A percentile compares a stretch with the other conserved stretches of the same genome.
Evolutionary conservation across 768 basidiomycete genomes (phyloP).

Genomic region (Heimioporus sp.): DNA sequence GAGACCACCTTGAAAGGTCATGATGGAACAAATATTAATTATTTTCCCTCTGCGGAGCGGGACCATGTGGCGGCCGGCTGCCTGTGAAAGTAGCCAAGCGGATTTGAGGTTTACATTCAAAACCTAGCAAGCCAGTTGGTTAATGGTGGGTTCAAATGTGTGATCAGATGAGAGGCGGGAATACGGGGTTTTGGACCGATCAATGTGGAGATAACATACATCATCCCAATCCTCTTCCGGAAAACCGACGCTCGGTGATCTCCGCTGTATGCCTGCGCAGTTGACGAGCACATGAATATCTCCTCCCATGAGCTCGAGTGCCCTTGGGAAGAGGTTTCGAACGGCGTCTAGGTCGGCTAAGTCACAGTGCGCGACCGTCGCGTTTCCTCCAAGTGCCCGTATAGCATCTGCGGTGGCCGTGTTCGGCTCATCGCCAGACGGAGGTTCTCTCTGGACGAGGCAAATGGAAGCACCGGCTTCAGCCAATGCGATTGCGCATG

Average conservation of each 20-base stretch:
- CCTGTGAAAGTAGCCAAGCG: constrained; percentile 79
- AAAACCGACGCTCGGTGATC: constrained; percentile 62
- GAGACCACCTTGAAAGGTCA: constrained; percentile 55
- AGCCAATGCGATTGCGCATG: constrained; percentile 53
- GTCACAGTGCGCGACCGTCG: constrained; percentile 54
- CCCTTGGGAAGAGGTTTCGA: constrained; percentile 45
- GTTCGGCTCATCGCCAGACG: constrained; percentile 34
- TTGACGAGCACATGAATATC: constrained; percentile 65
- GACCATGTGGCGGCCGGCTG: constrained; percentile 90
- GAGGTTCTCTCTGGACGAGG: constrained; percentile 44
- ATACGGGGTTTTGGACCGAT: constrained; percentile 7
- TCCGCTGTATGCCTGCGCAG: constrained; percentile 62
- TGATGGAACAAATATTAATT: constrained; percentile 61
- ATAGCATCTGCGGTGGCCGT: constrained; percentile 36
- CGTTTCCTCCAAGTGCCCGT: constrained; percentile 33
- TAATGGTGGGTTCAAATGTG: constrained; percentile 8
- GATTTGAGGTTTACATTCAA: constrained; percentile 87
- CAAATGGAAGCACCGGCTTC: constrained; percentile 53
- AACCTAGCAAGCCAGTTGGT: constrained; percentile 46
- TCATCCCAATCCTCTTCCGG: constrained; percentile 70
- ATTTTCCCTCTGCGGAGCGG: constrained; percentile 67
- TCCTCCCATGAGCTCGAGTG: constrained; percentile 49
- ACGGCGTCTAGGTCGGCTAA: constrained; percentile 50
- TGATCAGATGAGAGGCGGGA: constrained; percentile 5
- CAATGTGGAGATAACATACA: constrained; percentile 43